Base-by-base conservation (phyloP, 2,329 filamentous ascomycete species). In the Microcyclospora pomicola region DNA sequence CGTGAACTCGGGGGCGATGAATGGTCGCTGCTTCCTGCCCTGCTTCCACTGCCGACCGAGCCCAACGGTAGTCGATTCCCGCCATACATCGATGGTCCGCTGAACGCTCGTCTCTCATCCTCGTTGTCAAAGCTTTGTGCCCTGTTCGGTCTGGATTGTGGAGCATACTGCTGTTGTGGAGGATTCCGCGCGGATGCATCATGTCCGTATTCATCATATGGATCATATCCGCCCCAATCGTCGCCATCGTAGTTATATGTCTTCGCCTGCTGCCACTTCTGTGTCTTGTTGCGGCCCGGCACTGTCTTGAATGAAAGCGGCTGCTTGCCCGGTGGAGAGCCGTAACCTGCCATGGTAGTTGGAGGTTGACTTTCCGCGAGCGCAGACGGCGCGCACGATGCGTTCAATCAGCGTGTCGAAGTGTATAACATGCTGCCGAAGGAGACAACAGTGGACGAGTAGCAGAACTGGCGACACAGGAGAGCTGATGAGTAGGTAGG, bases 221-320 rank as follows among this genome's bases (percentile, higher is more conserved):
- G 70, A 46, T 70, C 67, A 45, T 65, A 66, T 32, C 75, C 80
- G 28, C 85, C 88, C 87, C 88, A 95, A 54, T 94, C 88, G 52
- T 92, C 86, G 45, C 87, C 88, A 52, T 88, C 87, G 55, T 96
- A 96, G 55, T 76, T 82, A 50, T 82, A 78, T 41, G 76, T 71
- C 60, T 87, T 88, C 28, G 88, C 88, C 53, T 93, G 81, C 29
- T 88, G 80, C 88, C 88, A 96, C 72, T 93, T 93, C 62, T 80
- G 82, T 39, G 87, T 95, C 65, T 93, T 93, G 39, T 77, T 73
- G 44, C 88, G 78, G 62, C 83, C 88, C 35, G 95, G 78, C 58
- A 94, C 92, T 36, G 85, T 75, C 58, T 82, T 81, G 63, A 87
- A 94, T 16, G 70, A 73, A 19, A 72, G 60, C 16, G 68, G 63